Evolutionary conservation across 116 monocot species (phyloP), one percentile per base, ranked within the genome.

Genomic region (Dioscorea cayenensis): DNA sequence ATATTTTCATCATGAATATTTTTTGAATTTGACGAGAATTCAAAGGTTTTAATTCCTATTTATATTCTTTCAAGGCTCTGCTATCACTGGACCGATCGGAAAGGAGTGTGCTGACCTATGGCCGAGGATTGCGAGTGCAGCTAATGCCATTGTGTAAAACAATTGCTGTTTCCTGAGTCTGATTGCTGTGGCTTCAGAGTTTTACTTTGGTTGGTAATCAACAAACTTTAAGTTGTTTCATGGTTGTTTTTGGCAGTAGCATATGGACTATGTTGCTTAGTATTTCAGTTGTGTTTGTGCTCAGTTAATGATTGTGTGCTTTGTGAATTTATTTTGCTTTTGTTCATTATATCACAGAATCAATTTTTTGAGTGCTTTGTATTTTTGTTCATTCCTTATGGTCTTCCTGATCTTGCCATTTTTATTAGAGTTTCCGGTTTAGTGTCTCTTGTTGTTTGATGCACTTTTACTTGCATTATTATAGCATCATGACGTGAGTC

Each of bases 71-170:
- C 69, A 69, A 32, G 69, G 69, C 23, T 69, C 69, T 51, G 69
- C 69, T 50, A 69, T 69, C 14, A 69, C 69, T n/a, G 69, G 69
- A 69, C 69, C 69, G 13, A 69, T 69, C 25, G 69, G 69, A 69
- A 69, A 69, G 25, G 69, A 69, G 49, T 69, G 69, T 25, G 69
- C 69, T 50, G 69, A 69, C 50, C 69, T 69, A 7, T 69, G 69
- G 69, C 69, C 69, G 6, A 69, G 69, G 22, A 69, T 69, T 51
- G 69, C 69, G 11, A 69, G 69, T 69, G 69, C 69, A 21, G 69
- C 69, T 9, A 69, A 69, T 69, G 69, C 69, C 69, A 69, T 69
- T 14, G 69, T 69, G 8, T 67, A 43, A 67, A 6, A 1, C 3
- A 13, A 18, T 55, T 55, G 5, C 16, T 55, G 55, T 5, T 55